Evolutionary conservation across 768 basidiomycete species (phyloP), one percentile per base, ranked within the genome.

Genomic region (Tricholoma terreum): DNA sequence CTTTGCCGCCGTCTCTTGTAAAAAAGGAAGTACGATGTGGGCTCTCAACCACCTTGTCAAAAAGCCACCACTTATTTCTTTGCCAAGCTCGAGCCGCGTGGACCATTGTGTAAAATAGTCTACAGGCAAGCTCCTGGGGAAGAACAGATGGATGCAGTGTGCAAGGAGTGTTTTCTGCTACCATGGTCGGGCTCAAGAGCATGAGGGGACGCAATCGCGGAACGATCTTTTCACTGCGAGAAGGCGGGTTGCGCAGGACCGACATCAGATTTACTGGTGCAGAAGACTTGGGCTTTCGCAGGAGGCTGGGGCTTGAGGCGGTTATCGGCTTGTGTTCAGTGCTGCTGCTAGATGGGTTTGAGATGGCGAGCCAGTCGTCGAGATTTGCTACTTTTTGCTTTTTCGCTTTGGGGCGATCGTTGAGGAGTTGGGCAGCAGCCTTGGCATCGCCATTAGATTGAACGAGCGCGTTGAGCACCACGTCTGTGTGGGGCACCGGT

Each of bases 11-110:
- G 27, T 73, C 77, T 61, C 75, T 77, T 50, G 82, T 83, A 71
- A 82, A 93, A 70, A 92, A 91, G 1, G 87, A 82, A 1, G 91
- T 89, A n/a, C 83, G 77, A 71, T 93, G 91, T 3, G 91, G 90
- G 62, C 89, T 90, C 71, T 92, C 89, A 1, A 92, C 92, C 12
- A 92, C 59, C 19, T 85, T 78, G 64, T 93, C 90, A 69, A 90
- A 87, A 17, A 93, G 77, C 86, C 86, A 92, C 92, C 91, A 93
- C 63, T 85, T 89, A 59, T 89, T 90, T 50, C 83, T 75, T 59
- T 80, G 73, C 91, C 90, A 93, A 7, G 70, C 63, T 38, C 71
- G 75, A 17, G 90, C 84, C 14, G 77, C 73, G 49, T 84, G 77
- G 12, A 87, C 58, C 88, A 93, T 86, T 0, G 77, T 78, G 60